Evolutionary conservation across 2,329 filamentous ascomycete species (phyloP).

Genomic region (Pezicula rhizophila): DNA sequence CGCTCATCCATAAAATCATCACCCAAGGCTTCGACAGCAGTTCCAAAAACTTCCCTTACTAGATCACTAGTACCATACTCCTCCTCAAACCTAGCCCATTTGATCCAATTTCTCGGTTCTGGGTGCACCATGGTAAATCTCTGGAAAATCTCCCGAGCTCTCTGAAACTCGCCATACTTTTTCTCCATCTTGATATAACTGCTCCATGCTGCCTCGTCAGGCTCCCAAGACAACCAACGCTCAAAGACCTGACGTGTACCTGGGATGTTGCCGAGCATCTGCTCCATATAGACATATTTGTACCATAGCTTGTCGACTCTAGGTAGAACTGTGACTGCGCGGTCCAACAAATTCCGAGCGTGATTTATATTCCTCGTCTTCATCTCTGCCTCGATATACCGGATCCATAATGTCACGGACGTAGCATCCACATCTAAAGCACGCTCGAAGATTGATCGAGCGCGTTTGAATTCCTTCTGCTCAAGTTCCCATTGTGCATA

Average conservation of each 20-base stretch:
- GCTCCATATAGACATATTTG: conserved; percentile 98
- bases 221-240: conserved; percentile 97
- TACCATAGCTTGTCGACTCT: conserved; percentile 97
- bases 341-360: conserved; percentile 87
- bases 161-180: conserved; percentile 84
- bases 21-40: conserved; percentile 80
- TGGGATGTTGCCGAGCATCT: conserved; percentile 90
- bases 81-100: conserved; percentile 96
- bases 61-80: conserved; percentile 88
- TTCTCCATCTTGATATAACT: conserved; percentile 97
- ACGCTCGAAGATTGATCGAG: conserved; percentile 88
- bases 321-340: conserved; percentile 87
- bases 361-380: conserved; percentile 94
- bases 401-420: conserved; percentile 79
- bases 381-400: conserved; percentile 96
- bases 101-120: conserved; percentile 95
- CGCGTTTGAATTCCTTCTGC: conserved; percentile 92
- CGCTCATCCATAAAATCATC: conserved; percentile 96
- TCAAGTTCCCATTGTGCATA: conserved; percentile 97
- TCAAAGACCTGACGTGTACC: conserved; percentile 93
- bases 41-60: conserved; percentile 86
- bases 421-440: conserved; percentile 89
- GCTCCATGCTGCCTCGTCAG: conserved; percentile 90
- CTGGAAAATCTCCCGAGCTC: conserved; percentile 84
- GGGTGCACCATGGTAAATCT: conserved; percentile 89